phyloP scores from a whole-genome alignment of 257 asterid species.

The Plectranthus barbatus region DNA sequence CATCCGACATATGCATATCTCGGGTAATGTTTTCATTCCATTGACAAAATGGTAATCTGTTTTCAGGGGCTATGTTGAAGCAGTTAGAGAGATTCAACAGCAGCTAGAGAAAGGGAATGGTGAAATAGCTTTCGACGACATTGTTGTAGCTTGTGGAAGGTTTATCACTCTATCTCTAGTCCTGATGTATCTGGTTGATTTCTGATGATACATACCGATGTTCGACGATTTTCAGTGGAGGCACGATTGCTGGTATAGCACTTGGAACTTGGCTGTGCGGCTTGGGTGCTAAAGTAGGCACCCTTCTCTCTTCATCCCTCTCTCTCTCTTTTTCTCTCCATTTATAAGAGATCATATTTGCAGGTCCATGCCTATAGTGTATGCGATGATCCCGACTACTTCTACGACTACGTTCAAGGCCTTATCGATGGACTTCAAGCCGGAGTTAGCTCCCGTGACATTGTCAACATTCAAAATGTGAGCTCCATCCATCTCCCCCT shows the following conservation, averaged over 20 bases:
- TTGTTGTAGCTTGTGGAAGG: constrained; percentile 97
- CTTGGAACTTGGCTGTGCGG: constrained; percentile 68
- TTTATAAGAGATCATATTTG: constrained; percentile 1
- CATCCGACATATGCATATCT: too few relatives aligned
- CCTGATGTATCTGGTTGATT: not conserved
- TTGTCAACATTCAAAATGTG: constrained; percentile 66
- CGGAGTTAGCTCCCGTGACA: constrained; percentile 63
- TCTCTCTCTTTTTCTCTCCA: not conserved
- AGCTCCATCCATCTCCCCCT: constrained; percentile 20
- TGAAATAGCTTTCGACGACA: constrained; percentile 49
- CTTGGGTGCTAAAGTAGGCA: constrained; percentile 60
- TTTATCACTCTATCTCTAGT: constrained; percentile 5
- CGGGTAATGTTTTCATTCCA: too few relatives aligned
- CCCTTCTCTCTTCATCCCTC: not conserved
- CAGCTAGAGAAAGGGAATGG: constrained; percentile 37
- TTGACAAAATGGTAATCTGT: too few relatives aligned
- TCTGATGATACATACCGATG: not conserved
- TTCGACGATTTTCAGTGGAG: constrained; percentile 64
- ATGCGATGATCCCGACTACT: constrained; percentile 89
- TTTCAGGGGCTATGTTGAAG: constrained; percentile 93
- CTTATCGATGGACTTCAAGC: constrained; percentile 83
- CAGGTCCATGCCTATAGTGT: constrained; percentile 84
- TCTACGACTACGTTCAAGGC: constrained; percentile 65
- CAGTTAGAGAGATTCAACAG: constrained; percentile 73
- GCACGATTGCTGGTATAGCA: constrained; percentile 88